Conservation (phyloP, 1,284 basidiomycete species). For the Apiotrichum brassicae region DNA sequence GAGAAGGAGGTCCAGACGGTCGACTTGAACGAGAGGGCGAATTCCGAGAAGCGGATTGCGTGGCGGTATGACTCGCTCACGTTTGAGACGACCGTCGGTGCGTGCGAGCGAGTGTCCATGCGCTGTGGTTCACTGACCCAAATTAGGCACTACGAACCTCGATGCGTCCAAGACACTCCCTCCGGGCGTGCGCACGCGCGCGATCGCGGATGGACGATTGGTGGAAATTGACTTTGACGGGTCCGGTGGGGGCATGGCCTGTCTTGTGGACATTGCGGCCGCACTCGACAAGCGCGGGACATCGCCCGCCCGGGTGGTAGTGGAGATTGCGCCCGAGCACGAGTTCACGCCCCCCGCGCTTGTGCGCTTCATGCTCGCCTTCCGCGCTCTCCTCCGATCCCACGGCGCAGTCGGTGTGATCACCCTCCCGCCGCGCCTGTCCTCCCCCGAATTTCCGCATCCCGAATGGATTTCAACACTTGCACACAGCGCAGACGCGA, state of each 20-base stretch:
- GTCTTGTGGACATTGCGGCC: neutral
- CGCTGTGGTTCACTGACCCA: neutral
- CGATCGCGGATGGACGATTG: conserved; percentile 3
- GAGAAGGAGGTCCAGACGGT: conserved; percentile 49
- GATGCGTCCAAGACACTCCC: conserved; percentile 25
- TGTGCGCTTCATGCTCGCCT: conserved; percentile 60
- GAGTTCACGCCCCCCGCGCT: conserved; percentile 55
- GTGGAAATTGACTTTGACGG: neutral
- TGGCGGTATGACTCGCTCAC: conserved; percentile 90
- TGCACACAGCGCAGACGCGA: conserved; percentile 70
- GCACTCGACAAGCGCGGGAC: neutral
- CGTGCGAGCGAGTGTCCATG: too few species aligned
- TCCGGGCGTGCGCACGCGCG: conserved; percentile 10
- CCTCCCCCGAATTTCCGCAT: neutral
- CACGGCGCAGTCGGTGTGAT: conserved; percentile 59
- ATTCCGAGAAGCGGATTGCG: conserved; percentile 63
- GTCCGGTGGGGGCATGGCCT: neutral
- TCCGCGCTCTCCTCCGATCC: conserved; percentile 58
- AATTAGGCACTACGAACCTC: conserved; percentile 1
- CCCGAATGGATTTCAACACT: conserved; percentile 66
- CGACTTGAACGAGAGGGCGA: conserved; percentile 51
- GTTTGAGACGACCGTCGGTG: conserved; percentile 74
- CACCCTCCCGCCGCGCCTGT: conserved; percentile 53
- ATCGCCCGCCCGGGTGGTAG: conserved; percentile 52
- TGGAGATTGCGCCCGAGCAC: conserved; percentile 59